Evolutionary conservation across 1,284 basidiomycete species (phyloP), one percentile per base, ranked within the genome.

Genomic region (Puccinia polysora): DNA sequence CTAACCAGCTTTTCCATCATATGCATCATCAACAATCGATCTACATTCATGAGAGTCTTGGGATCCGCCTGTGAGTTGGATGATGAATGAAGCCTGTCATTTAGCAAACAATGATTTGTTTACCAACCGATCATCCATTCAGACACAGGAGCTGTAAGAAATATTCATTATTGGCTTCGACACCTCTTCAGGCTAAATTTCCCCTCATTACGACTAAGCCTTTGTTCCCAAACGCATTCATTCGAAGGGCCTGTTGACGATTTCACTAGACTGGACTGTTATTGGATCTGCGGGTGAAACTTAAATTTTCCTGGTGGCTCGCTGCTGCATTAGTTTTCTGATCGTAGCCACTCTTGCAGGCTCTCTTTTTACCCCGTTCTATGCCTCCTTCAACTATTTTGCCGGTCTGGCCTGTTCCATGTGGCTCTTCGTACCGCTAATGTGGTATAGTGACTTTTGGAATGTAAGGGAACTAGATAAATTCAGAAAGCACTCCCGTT

Each of bases 1-100:
- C 74, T 80, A 23, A 78, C 77, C 32, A 77, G 76, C 47, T 76
- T 80, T 15, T 78, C 79, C 1, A 69, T 80, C 49, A 77, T 80
- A 3, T 80, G 79, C 63, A 73, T 79, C 20, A 73, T 79, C 34
- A 75, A 78, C 74, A 77, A 78, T 69, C 69, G 74, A 23, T 60
- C 56, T 36, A 49, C 43, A 62, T 62, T 71, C 15, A 71, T 71
- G 68, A 71, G 68, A 36, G 68, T 71, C 25, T 40, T 71, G 38
- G 68, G 68, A 14, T 71, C 68, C 43, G 68, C 68, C n/a, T 71
- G 68, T 71, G 40, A 71, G 47, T n/a, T 40, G 4, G 28, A 15
- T 52, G 8, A 14, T 25, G 14, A 15, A 14, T 25, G 8, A 8
- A 15, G 20, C 14, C 20, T 45, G n/a, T n/a, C n/a, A n/a, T n/a